Base-by-base conservation (phyloP, 108 stramenopile genomes). In the Cyclotella choctawhatcheeana region DNA sequence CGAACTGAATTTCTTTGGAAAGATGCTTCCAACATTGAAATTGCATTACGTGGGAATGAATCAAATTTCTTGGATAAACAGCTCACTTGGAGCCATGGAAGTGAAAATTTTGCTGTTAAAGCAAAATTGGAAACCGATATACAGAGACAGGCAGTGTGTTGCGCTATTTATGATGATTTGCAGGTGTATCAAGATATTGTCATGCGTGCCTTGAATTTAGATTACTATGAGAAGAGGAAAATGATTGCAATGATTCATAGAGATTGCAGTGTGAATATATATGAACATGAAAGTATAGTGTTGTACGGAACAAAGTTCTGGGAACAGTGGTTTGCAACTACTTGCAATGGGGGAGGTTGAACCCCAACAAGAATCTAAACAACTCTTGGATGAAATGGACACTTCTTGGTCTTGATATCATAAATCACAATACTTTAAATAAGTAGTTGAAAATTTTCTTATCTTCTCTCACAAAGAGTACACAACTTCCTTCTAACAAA, bases 161-260 rank as follows among this genome's bases (percentile, higher is more conserved):
- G 59, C 24, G 59, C 59, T 21, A 60, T 60, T 18, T 60, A 60
- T 40, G 40, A 60, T 60, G 59, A 60, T 40, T 40, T 60, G 40
- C 59, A 60, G 27, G 59, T 40, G 2, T 60, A 60, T 60, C 59
- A 60, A 40, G 59, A 60, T 60, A 60, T 60, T 4, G 10, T 60
- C 13, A 4, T 44, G 40, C 3, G 35, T 24, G 35, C 59, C 5
- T 7, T 60, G n/a, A 60, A 60, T 43, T 40, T 60, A 40, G 27
- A 30, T 24, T 21, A 18, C 1, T 18, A 43, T 3, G 59, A 60
- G 7, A 60, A 60, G 29, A 21, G 43, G 6, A 40, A 60, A 24
- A 60, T 60, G 59, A 60, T 60, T 21, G 5, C 25, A 60, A 6
- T 60, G 40, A 40, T 60, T 37, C 43, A 30, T 8, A 40, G 43